These are phyloP conservation scores for Osmanthus fragrans DNA, from an alignment of 257 asterid genomes.

Conservation along the genomic window DNA sequence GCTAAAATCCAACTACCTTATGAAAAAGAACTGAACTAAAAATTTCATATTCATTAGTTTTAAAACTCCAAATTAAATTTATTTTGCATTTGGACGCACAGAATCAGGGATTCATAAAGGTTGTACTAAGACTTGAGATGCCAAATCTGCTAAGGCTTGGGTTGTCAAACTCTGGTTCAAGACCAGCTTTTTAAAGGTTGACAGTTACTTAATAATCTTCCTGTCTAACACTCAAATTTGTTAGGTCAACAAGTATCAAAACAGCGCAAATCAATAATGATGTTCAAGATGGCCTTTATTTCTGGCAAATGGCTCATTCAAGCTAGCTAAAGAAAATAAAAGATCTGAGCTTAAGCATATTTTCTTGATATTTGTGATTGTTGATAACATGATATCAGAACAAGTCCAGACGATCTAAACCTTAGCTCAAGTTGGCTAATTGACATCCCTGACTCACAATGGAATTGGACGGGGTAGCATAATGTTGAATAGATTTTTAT, in stretches of 20 bases:
- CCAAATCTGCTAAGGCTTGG: constrained; percentile 12
- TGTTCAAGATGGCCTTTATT: constrained; percentile 6
- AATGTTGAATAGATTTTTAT: not conserved
- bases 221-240: not conserved
- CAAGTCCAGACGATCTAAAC: constrained; percentile 10
- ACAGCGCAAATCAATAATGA: not conserved
- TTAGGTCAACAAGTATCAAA: constrained; percentile 15
- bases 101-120: constrained; percentile 2
- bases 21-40: not conserved
- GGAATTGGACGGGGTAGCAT: not conserved
- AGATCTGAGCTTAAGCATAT: not conserved
- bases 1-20: not conserved
- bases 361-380: not conserved
- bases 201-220: not conserved
- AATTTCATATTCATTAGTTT: not conserved
- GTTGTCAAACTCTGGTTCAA: not conserved
- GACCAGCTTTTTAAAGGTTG: not conserved
- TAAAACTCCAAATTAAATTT: constrained; percentile 14
- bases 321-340: constrained; percentile 16
- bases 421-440: constrained; percentile 8
- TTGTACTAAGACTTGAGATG: not conserved
- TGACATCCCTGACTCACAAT: not conserved
- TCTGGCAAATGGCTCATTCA: constrained; percentile 21
- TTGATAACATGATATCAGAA: constrained; percentile 2
- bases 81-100: constrained; percentile 7